These are phyloP conservation scores for Agrocybe praecox DNA, from an alignment of 768 basidiomycete genomes.

Conservation along the genomic window DNA sequence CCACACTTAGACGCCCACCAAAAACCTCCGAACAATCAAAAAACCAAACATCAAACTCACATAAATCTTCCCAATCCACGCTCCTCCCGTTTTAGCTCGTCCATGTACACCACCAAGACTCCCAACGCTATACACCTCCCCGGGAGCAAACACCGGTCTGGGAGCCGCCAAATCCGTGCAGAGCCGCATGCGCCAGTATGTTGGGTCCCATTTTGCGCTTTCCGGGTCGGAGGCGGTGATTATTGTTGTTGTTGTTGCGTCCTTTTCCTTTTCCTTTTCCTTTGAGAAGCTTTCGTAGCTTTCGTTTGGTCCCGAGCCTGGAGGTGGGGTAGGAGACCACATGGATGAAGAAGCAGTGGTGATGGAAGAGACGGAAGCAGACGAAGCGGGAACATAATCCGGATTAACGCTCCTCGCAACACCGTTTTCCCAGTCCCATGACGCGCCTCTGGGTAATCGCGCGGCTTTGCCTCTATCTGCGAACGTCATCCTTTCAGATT, in stretches of 20 bases:
- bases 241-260: neutral
- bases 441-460: slow-evolving; percentile 26
- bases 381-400: neutral
- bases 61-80: slow-evolving; percentile 66
- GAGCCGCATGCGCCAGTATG: slow-evolving; percentile 55
- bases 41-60: slow-evolving; percentile 38
- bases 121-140: slow-evolving; percentile 49
- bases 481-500: neutral
- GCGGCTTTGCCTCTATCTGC: slow-evolving; percentile 36
- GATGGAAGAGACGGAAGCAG: neutral
- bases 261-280: neutral
- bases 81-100: slow-evolving; percentile 51
- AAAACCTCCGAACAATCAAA: too few species aligned
- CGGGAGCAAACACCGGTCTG: slow-evolving; percentile 29
- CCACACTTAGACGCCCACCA: too few species aligned
- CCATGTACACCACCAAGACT: neutral
- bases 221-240: slow-evolving; percentile 14
- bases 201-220: slow-evolving; percentile 55
- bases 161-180: slow-evolving; percentile 37
- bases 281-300: too few species aligned
- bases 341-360: too few species aligned
- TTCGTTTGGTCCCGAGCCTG: too few species aligned
- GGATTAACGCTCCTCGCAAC: slow-evolving; percentile 7
- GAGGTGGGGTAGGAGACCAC: too few species aligned
- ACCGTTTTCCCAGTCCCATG: slow-evolving; percentile 29